phyloP scores from a whole-genome alignment of 2,329 filamentous ascomycete genomes.

The Pestalotiopsis sp. region DNA sequence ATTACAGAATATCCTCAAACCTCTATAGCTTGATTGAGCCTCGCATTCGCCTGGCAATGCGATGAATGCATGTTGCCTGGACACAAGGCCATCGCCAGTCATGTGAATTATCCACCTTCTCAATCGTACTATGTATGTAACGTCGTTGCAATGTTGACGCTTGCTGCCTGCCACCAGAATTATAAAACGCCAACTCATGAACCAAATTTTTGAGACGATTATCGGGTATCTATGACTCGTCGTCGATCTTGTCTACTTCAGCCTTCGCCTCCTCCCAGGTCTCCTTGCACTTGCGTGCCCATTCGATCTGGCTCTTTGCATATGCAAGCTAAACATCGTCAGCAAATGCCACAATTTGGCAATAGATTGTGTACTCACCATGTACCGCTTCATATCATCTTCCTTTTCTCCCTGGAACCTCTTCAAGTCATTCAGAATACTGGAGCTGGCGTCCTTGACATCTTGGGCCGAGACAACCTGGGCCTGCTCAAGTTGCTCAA shows the following conservation, averaged over 20 bases:
- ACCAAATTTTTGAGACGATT: constrained; percentile 6
- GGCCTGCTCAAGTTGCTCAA: constrained; percentile 85
- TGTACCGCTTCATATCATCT: constrained; percentile 88
- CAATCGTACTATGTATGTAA: not conserved
- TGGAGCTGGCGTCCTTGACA: constrained; percentile 87
- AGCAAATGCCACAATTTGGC: not conserved
- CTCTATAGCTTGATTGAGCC: not conserved
- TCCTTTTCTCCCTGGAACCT: constrained; percentile 96
- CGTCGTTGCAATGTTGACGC: not conserved
- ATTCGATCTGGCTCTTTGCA: constrained; percentile 89
- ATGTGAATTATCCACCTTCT: not conserved
- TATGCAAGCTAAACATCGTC: constrained; percentile 73
- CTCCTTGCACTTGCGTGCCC: constrained; percentile 87
- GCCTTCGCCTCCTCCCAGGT: constrained; percentile 89
- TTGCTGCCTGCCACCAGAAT: not conserved
- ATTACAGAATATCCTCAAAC: not conserved
- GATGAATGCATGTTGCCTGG: not conserved
- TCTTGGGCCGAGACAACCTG: constrained; percentile 86
- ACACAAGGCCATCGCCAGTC: not conserved
- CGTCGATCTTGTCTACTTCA: constrained; percentile 86
- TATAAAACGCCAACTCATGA: not conserved
- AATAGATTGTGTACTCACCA: constrained; percentile 63
- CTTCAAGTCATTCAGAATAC: constrained; percentile 85
- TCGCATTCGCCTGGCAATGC: not conserved
- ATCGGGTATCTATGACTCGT: constrained; percentile 38